These are phyloP conservation scores for Podospora comata DNA, from an alignment of 495 filamentous ascomycete genomes.

Conservation along the genomic window DNA sequence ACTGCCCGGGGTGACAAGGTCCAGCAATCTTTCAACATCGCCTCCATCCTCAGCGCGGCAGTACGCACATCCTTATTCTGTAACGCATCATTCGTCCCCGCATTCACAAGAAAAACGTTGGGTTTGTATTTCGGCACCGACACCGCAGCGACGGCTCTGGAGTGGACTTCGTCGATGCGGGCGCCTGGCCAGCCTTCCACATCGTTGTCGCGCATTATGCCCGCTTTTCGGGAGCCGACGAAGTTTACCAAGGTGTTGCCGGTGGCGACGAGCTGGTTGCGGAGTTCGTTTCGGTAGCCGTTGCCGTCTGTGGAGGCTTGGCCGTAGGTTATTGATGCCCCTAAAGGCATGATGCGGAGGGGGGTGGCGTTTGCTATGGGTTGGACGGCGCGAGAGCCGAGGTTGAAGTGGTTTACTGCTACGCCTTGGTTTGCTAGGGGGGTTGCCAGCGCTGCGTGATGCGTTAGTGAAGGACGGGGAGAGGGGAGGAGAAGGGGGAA, in stretches of 20 bases:
- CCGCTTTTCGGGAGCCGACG: slow-evolving; percentile 45
- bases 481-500: background rate
- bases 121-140: slow-evolving; percentile 38
- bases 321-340: slow-evolving; percentile 55
- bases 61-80: slow-evolving; percentile 26
- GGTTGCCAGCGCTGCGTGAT: slow-evolving; percentile 25
- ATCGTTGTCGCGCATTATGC: slow-evolving; percentile 52
- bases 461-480: background rate
- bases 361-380: slow-evolving; percentile 27
- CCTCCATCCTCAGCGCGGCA: slow-evolving; percentile 36
- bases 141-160: slow-evolving; percentile 26
- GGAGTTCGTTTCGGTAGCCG: slow-evolving; percentile 37
- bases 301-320: slow-evolving; percentile 36
- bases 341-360: slow-evolving; percentile 53
- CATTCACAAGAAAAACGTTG: slow-evolving; percentile 49
- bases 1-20: slow-evolving; percentile 40
- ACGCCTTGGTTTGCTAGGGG: slow-evolving; percentile 27
- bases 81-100: slow-evolving; percentile 50
- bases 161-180: slow-evolving; percentile 45
- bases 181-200: slow-evolving; percentile 51
- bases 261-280: slow-evolving; percentile 25
- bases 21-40: slow-evolving; percentile 41
- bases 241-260: slow-evolving; percentile 45
- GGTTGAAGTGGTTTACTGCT: slow-evolving; percentile 23
- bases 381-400: slow-evolving; percentile 13